These are phyloP conservation scores for Marasmius oreades DNA, from an alignment of 1,284 basidiomycete genomes.

Conservation along the genomic window DNA sequence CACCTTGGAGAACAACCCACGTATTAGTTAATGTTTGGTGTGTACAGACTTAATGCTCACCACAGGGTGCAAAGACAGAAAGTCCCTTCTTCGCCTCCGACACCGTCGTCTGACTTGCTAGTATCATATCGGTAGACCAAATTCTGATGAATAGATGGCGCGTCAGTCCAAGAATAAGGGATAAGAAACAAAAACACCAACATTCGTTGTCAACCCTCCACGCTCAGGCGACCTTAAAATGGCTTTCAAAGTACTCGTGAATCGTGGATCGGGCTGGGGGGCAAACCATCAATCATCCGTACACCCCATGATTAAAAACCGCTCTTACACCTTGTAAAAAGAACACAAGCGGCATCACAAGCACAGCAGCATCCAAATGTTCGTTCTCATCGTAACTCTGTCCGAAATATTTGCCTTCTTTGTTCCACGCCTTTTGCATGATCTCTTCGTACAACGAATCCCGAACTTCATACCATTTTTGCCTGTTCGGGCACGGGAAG, in stretches of 20 bases:
- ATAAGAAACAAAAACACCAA: constrained; percentile 25
- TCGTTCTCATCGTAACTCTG: constrained; percentile 77
- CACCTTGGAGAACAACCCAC: constrained; percentile 46
- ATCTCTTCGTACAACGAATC: constrained; percentile 85
- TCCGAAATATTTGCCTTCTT: constrained; percentile 62
- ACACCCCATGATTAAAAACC: neutral
- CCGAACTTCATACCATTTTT: constrained; percentile 70
- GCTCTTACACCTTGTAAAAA: constrained; percentile 69
- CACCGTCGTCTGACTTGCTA: constrained; percentile 68
- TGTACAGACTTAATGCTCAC: constrained; percentile 28
- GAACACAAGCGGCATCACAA: constrained; percentile 87
- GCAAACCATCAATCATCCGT: neutral
- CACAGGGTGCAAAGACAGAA: constrained; percentile 80
- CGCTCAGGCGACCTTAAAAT: constrained; percentile 83
- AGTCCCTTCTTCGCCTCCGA: constrained; percentile 90
- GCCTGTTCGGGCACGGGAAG: constrained; percentile 68
- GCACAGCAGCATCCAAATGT: constrained; percentile 68
- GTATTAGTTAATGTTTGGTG: neutral
- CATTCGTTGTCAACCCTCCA: constrained; percentile 86
- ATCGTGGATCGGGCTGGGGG: constrained; percentile 79
- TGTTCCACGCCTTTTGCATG: constrained; percentile 79
- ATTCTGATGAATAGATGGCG: constrained; percentile 36
- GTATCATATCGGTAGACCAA: constrained; percentile 77
- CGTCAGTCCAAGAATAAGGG: neutral
- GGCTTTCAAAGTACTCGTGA: constrained; percentile 76